These are phyloP conservation scores for Trichosporon faecale DNA, from an alignment of 1,284 basidiomycete genomes.

Conservation along the genomic window DNA sequence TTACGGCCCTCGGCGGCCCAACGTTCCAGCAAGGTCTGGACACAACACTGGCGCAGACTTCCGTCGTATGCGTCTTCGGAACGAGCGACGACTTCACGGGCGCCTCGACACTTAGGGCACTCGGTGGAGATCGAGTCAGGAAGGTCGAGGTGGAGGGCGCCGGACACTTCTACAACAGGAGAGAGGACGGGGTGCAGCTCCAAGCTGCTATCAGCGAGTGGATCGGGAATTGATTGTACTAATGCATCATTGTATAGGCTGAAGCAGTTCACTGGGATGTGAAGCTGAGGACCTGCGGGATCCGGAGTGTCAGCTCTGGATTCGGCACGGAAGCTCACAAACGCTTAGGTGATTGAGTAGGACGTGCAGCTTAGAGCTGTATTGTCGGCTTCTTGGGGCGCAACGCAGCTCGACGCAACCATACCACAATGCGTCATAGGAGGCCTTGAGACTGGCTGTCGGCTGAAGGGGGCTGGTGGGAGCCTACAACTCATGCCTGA, in stretches of 20 bases:
- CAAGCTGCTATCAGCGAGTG: slow-evolving; percentile 27
- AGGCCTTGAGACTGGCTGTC: no score
- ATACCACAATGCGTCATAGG: no score
- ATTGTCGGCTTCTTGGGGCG: no score
- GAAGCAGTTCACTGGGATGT: no score
- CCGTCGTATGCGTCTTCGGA: slow-evolving; percentile 28
- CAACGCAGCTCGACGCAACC: no score
- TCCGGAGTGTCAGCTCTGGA: no score
- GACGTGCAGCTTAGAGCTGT: no score
- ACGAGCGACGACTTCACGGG: slow-evolving; percentile 42
- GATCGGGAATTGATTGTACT: slow-evolving; percentile 18
- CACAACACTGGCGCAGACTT: slow-evolving; percentile 15
- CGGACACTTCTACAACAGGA: slow-evolving; percentile 39
- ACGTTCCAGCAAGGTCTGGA: slow-evolving; percentile 27
- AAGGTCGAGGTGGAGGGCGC: slow-evolving; percentile 35
- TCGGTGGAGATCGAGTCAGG: slow-evolving; percentile 21
- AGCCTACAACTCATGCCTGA: no score
- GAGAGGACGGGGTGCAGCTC: slow-evolving; percentile 27
- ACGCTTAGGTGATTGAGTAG: no score
- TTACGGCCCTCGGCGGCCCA: slow-evolving; percentile 31
- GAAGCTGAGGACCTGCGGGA: no score
- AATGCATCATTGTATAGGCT: neutral
- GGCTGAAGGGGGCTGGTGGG: no score
- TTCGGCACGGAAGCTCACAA: no score
- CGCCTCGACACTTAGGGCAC: slow-evolving; percentile 20